Evolutionary conservation across 2,329 filamentous ascomycete genomes (phyloP), one percentile per base, ranked within the genome.

Genomic region (Aspergillus latus): DNA sequence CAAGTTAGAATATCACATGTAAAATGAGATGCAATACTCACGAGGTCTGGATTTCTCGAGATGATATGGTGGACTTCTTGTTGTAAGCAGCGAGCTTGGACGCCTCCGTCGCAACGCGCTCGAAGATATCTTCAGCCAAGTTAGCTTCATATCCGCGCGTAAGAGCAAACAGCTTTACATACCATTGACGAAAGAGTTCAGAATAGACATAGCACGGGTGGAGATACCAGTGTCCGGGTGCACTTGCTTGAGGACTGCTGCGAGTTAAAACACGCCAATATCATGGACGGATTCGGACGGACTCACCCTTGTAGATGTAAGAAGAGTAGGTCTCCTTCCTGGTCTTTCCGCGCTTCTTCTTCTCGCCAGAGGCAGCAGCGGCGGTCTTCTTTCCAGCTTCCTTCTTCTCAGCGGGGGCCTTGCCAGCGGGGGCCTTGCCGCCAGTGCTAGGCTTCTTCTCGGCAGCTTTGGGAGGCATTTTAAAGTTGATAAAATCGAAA

Each of bases 291-390:
- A 72, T 74, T 77, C 62, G 34, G 34, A 76, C 9, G 37, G 11
- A 75, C 85, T 78, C 75, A 97, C 93, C 94, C 85, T 97, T 99
- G 90, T 97, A 99, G 82, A 99, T 99, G 87, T 99, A 99, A 55
- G 91, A 95, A 69, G 90, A 95, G 85, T 99, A 99, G n/a, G 94
- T 99, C 86, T 99, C 94, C 89, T 97, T 97, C 82, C 94, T 88
- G 68, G 92, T 90, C 92, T 99, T 99, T 83, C 92, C 96, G 76
- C 94, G 91, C 92, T 97, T 99, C 90, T 99, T 99, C 92, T 97
- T 97, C 72, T 97, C 94, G 65, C 94, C 94, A 75, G 90, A 87
- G 61, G 92, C 87, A 59, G 93, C 91, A 68, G 85, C 81, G 49
- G 76, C 71, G 52, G 94, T 97, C 89, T 97, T 99, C 90, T 99